Evolutionary conservation across 1,284 basidiomycete genomes (phyloP), one percentile per base, ranked within the genome.

Genomic region (Anthracocystis walkeri): DNA sequence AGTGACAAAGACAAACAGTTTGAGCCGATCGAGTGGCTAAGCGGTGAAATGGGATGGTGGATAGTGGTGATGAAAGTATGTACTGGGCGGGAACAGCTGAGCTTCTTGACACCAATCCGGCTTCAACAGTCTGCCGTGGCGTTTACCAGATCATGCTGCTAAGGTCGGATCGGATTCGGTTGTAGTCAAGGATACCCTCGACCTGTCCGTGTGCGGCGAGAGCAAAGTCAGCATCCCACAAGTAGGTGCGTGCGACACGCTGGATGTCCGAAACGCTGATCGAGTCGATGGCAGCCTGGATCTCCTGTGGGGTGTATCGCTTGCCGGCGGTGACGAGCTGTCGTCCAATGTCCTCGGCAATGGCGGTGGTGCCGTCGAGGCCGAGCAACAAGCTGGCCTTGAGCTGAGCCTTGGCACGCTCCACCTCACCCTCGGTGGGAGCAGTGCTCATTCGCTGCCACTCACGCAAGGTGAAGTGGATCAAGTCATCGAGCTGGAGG

Each of bases 321-420:
- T 83, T 85, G 69, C 97, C 97, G 78, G 91, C 93, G 40, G 95
- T 98, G 75, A 99, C 93, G 72, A 99, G 89, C 87, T 98, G 96
- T 83, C 96, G 89, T 44, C 97, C 97, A 86, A 99, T 96, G 86
- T 99, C 97, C 89, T 99, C 97, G 56, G 97, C 96, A 78, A 97
- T 90, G 69, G 95, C 94, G 51, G 95, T 98, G 40, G 94, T 92
- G 53, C 97, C 96, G 85, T 99, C 97, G 54, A 99, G 88, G 73
- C 92, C 90, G 63, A 99, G 90, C 48, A 99, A 88, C 79, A 98
- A 88, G 74, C 91, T 92, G 55, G 96, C 95, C 89, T 98, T 98
- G 83, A 99, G 90, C 88, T 98, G 95, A 82, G 93, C 93, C 90
- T 98, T 98, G 72, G 95, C 95, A 62, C 95, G 91, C 89, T 96